phyloP scores from a whole-genome alignment of 192 early-diverging fungal genomes.

The Pilobolus umbonatus region DNA sequence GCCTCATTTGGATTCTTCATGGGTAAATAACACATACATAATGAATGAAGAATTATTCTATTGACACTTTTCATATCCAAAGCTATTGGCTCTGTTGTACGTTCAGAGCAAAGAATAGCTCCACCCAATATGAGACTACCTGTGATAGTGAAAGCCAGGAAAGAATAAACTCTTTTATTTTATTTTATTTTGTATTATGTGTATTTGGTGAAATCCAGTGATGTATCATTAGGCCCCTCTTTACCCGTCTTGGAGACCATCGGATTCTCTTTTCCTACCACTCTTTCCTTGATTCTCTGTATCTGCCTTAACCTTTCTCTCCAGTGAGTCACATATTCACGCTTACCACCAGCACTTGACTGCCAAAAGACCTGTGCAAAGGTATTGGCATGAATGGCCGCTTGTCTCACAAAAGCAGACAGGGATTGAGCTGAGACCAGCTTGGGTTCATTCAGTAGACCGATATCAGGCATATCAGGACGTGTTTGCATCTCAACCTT shows the following conservation, averaged over 20 bases:
- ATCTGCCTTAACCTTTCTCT: slow-evolving; percentile 87
- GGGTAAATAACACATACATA: slow-evolving; percentile 37
- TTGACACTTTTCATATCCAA: not conserved
- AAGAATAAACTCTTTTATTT: too few species aligned
- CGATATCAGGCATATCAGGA: slow-evolving; percentile 76
- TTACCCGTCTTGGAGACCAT: slow-evolving; percentile 10
- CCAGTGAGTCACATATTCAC: slow-evolving; percentile 85
- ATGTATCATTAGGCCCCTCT: slow-evolving; percentile 30
- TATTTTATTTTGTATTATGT: too few species aligned
- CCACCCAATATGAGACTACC: not conserved
- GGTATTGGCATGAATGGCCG: slow-evolving; percentile 85
- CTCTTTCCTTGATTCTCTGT: slow-evolving; percentile 67
- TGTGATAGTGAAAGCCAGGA: not conserved
- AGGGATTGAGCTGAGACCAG: slow-evolving; percentile 74
- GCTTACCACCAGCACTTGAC: slow-evolving; percentile 53
- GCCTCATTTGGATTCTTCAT: slow-evolving; percentile 84
- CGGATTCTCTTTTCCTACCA: slow-evolving; percentile 10
- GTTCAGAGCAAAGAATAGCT: slow-evolving; percentile 33
- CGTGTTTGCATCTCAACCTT: slow-evolving; percentile 62
- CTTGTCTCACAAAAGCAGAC: slow-evolving; percentile 74
- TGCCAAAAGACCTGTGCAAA: slow-evolving; percentile 82
- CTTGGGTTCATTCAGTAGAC: slow-evolving; percentile 77
- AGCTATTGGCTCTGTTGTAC: slow-evolving; percentile 51
- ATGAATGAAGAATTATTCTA: not conserved
- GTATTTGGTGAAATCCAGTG: slow-evolving; percentile 58